phyloP scores from a whole-genome alignment of 2,329 filamentous ascomycete genomes.

The Apiospora malaysiana region DNA sequence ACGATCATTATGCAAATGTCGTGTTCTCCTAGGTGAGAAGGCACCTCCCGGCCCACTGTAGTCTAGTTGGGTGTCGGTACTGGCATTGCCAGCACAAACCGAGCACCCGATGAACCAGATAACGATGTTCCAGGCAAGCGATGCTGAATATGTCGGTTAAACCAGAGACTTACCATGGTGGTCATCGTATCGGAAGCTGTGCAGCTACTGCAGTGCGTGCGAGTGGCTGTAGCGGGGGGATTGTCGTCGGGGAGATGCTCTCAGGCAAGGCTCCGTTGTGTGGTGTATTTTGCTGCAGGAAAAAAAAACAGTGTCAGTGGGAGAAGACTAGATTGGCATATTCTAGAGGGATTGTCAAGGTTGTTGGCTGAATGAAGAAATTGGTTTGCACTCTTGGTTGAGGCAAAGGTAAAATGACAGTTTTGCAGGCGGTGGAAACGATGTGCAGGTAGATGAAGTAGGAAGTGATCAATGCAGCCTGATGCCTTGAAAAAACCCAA shows the following conservation, averaged over 20 bases:
- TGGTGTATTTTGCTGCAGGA: conserved; percentile 2
- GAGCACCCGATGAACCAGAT: background rate
- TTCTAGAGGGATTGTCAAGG: background rate
- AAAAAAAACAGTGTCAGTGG: background rate
- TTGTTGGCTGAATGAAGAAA: background rate
- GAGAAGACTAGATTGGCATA: background rate
- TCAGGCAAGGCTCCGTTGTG: conserved; percentile 4
- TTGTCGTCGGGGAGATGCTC: conserved; percentile 3
- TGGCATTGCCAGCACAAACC: background rate
- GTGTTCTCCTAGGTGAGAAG: background rate
- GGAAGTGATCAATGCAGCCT: conserved; percentile 11
- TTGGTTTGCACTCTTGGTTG: conserved; percentile 1
- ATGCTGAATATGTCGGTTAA: background rate
- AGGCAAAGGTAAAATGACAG: background rate
- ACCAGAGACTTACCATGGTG: conserved; percentile 39
- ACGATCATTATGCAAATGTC: background rate
- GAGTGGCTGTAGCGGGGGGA: conserved; percentile 28
- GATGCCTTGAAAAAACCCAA: conserved; percentile 9
- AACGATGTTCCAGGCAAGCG: background rate
- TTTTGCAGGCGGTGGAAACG: background rate
- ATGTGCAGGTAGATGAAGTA: conserved; percentile 11
- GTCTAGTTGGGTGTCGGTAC: background rate
- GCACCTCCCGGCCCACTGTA: background rate
- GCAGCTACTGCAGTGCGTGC: conserved; percentile 24
- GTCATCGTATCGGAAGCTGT: conserved; percentile 36